phyloP scores from a whole-genome alignment of 495 filamentous ascomycete species.

The Penicillium bovifimosum region DNA sequence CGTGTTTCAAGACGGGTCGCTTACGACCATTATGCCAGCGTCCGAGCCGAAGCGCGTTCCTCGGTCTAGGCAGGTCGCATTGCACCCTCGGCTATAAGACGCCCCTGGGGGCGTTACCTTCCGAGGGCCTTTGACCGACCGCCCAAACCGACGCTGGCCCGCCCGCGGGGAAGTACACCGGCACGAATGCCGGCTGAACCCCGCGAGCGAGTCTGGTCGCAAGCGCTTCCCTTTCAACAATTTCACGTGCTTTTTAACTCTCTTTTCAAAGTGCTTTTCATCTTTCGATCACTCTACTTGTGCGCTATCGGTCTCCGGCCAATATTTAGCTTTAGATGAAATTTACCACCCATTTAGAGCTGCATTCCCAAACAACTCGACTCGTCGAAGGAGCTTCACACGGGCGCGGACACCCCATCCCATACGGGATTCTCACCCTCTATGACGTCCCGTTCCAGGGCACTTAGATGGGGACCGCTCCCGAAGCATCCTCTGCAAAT shows the following conservation, averaged over 20 bases:
- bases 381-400: conserved; percentile 43
- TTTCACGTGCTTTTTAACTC: conserved; percentile 71
- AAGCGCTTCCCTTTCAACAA: conserved; percentile 72
- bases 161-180: conserved; percentile 48
- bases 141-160: conserved; percentile 60
- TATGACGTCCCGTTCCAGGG: conserved; percentile 57
- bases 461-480: conserved; percentile 48
- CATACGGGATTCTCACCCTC: conserved; percentile 59
- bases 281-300: conserved; percentile 59
- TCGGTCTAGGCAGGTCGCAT: conserved; percentile 49
- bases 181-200: conserved; percentile 52
- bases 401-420: conserved; percentile 41
- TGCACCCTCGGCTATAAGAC: conserved; percentile 55
- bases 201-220: conserved; percentile 52
- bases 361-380: conserved; percentile 27
- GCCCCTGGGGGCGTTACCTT: conserved; percentile 54
- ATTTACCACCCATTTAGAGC: conserved; percentile 61
- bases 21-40: conserved; percentile 25
- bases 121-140: conserved; percentile 52
- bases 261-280: conserved; percentile 49
- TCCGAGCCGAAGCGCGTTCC: conserved; percentile 54
- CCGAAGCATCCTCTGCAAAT: conserved; percentile 62
- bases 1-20: conserved; percentile 45
- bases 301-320: conserved; percentile 68
- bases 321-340: conserved; percentile 71